Evolutionary conservation across 2,329 filamentous ascomycete species (phyloP).

Genomic region (Penicillium sp.): DNA sequence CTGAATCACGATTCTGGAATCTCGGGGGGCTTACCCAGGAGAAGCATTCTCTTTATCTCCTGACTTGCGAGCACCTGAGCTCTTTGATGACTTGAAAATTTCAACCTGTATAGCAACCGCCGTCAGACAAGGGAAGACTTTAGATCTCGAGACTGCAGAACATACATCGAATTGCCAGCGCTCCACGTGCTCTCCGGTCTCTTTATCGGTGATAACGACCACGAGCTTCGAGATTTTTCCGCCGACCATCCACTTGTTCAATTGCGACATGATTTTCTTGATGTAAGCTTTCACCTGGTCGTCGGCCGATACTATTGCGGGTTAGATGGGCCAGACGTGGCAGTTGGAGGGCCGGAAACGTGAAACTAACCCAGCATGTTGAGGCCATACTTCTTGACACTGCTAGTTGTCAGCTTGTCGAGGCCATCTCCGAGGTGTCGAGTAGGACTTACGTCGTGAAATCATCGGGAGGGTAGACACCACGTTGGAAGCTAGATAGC

Average conservation of each 20-base stretch:
- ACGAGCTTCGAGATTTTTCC: conserved; percentile 97
- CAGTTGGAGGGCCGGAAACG: not conserved
- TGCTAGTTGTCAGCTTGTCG: conserved; percentile 17
- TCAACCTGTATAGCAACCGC: conserved; percentile 46
- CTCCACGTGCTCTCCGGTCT: conserved; percentile 93
- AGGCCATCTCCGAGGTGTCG: not conserved
- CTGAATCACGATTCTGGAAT: no score
- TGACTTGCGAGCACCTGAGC: conserved; percentile 49
- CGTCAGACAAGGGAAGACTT: conserved; percentile 9
- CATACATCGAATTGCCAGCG: conserved; percentile 94
- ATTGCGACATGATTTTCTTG: conserved; percentile 97
- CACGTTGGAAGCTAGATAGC: conserved; percentile 70
- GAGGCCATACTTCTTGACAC: conserved; percentile 97
- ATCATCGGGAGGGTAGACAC: conserved; percentile 87
- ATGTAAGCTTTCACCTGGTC: conserved; percentile 99
- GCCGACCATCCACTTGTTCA: conserved; percentile 96
- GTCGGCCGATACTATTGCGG: conserved; percentile 72
- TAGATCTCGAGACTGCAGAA: conserved; percentile 3
- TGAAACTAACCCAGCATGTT: conserved; percentile 76
- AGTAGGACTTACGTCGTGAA: conserved; percentile 71
- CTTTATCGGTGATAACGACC: conserved; percentile 94
- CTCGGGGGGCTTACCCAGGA: conserved; percentile 47
- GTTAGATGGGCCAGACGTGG: conserved; percentile 1
- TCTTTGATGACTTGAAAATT: conserved; percentile 55
- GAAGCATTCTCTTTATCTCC: conserved; percentile 69